Evolutionary conservation across 2,329 filamentous ascomycete species (phyloP), one percentile per base, ranked within the genome.

Genomic region (Pseudogymnoascus sp.): DNA sequence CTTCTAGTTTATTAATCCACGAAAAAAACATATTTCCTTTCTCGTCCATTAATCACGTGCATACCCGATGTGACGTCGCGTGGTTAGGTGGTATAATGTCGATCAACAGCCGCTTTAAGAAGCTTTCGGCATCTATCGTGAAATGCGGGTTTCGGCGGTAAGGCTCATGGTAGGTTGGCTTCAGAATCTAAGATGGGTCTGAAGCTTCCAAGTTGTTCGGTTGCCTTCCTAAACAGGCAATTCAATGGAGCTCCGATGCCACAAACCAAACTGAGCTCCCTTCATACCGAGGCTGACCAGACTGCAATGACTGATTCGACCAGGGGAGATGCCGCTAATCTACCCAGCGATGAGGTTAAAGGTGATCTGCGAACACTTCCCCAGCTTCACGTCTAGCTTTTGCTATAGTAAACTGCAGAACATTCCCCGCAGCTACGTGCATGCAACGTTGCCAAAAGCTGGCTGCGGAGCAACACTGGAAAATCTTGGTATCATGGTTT

Each of bases 361-460:
- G 43, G 8, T 50, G 25, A 50, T 50, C 43, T 50, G 2, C 25
- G 5, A 50, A n/a, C 25, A 50, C 30, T 50, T 18, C n/a, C 25
- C 22, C 22, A 50, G 8, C 43, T 50, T 30, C 25, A 50, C 14
- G n/a, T 30, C 25, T 6, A 50, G 8, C 8, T 6, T 50, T 15
- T 50, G 14, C 22, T 50, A 30, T 50, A 50, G 25, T 30, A 12
- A 50, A 50, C 14, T 50, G 3, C 1, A 30, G 43, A 50, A 12
- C 8, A 11, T 15, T 50, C 43, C 43, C 43, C 43, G 22, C 43
- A 50, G 43, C 43, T 50, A 50, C 43, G 11, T 50, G 7, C 43
- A 30, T 50, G 43, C 43, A 50, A 50, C 43, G 43, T 50, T 50
- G 25, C 43, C 43, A 50, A 50, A 50, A 30, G 22, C 8, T 50